Evolutionary conservation across 2,329 filamentous ascomycete species (phyloP).

Genomic region (Aureobasidium melanogenum): DNA sequence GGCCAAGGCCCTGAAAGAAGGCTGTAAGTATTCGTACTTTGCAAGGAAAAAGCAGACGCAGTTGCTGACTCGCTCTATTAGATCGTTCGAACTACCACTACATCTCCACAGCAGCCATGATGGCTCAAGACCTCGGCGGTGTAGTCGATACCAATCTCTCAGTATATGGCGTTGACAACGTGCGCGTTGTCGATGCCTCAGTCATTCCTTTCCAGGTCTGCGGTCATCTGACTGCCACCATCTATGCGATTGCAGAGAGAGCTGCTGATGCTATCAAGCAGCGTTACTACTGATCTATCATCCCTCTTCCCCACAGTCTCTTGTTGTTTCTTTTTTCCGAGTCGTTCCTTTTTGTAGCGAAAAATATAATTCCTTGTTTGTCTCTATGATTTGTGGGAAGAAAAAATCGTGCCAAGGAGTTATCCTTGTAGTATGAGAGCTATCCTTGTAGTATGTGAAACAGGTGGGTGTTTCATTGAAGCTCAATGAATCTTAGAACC

Average conservation of each 20-base stretch:
- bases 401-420: not conserved
- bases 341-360: not conserved
- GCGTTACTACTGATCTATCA: not conserved
- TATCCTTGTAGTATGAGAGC: not conserved
- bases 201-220: conserved; percentile 26
- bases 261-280: conserved; percentile 23
- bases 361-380: not conserved
- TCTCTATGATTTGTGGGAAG: not conserved
- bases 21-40: not conserved
- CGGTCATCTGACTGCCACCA: conserved; percentile 27
- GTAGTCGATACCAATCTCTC: conserved; percentile 26
- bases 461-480: not conserved
- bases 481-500: too few species aligned
- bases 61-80: not conserved
- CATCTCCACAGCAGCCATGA: conserved; percentile 28
- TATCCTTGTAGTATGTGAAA: not conserved
- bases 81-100: conserved; percentile 25
- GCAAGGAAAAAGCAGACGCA: too few species aligned
- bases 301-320: not conserved
- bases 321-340: not conserved
- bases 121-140: conserved; percentile 23
- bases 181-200: conserved; percentile 30
- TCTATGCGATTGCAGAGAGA: conserved; percentile 31
- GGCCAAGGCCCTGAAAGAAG: conserved; percentile 1
- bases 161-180: conserved; percentile 27